phyloP scores from a whole-genome alignment of 2,329 filamentous ascomycete genomes.

The Xylaria sp. region DNA sequence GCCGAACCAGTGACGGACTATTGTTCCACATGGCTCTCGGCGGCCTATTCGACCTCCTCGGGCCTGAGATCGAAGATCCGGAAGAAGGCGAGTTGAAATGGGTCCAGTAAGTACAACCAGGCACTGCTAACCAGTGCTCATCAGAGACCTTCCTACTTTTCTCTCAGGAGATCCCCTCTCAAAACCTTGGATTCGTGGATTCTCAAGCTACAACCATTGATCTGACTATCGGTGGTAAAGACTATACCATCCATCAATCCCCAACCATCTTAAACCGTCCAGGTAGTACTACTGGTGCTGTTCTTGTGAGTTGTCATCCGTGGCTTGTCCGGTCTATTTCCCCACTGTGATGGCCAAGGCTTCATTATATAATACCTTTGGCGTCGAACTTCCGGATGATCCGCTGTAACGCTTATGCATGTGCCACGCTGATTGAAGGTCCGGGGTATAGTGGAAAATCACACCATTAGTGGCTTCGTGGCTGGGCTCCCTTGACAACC shows the following conservation, averaged over 20 bases:
- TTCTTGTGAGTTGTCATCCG: constrained; percentile 59
- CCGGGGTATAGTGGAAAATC: constrained; percentile 75
- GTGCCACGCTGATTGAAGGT: constrained; percentile 7
- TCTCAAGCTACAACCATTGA: constrained; percentile 72
- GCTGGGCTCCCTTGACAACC: constrained; percentile 72
- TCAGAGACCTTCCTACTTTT: constrained; percentile 92
- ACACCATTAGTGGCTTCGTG: constrained; percentile 85
- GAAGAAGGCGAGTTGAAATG: constrained; percentile 47
- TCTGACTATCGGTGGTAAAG: constrained; percentile 72
- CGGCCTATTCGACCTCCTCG: constrained; percentile 39
- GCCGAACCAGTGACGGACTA: not conserved
- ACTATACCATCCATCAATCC: constrained; percentile 84
- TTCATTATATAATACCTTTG: not conserved
- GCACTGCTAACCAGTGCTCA: constrained; percentile 22
- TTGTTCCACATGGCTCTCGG: constrained; percentile 35
- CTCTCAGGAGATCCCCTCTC: constrained; percentile 76
- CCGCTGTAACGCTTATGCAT: not conserved
- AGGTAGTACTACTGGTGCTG: constrained; percentile 79
- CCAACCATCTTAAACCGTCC: constrained; percentile 79
- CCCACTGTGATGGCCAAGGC: not conserved
- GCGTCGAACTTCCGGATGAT: not conserved
- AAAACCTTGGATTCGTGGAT: constrained; percentile 87
- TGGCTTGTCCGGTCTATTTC: not conserved
- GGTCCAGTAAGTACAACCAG: constrained; percentile 19
- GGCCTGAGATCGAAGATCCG: constrained; percentile 44